Evolutionary conservation across 441 rosid species (phyloP).

Genomic region (Geranium incanum): DNA sequence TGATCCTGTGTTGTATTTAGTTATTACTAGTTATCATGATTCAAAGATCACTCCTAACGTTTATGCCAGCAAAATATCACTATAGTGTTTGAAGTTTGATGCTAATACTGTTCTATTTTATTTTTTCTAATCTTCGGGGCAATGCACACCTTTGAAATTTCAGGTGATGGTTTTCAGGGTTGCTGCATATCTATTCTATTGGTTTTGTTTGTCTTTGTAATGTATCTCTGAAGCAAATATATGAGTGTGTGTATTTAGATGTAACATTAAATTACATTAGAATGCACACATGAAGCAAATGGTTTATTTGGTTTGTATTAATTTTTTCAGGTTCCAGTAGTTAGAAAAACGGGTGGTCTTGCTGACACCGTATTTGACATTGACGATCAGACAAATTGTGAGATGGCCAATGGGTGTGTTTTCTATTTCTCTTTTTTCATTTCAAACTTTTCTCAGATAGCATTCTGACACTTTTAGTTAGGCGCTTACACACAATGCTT

Average conservation of each 20-base stretch:
- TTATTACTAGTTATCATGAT: not conserved
- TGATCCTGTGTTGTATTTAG: not conserved
- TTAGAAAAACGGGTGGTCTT: slow-evolving; percentile 59
- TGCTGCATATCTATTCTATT: not conserved
- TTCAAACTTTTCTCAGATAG: not conserved
- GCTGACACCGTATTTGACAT: slow-evolving; percentile 53
- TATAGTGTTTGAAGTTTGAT: not conserved
- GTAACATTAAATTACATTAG: not conserved
- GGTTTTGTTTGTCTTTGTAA: not conserved
- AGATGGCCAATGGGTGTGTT: slow-evolving; percentile 45
- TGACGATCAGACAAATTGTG: slow-evolving; percentile 33
- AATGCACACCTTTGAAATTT: not conserved
- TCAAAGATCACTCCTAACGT: not conserved
- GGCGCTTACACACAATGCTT: not conserved
- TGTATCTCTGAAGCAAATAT: not conserved
- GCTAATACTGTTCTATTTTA: not conserved
- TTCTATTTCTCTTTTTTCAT: not conserved
- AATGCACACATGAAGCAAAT: not conserved
- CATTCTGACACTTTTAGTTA: not conserved
- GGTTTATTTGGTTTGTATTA: slow-evolving; percentile 8
- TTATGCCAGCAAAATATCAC: not conserved
- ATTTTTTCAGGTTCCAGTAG: slow-evolving; percentile 42
- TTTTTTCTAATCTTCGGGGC: not conserved
- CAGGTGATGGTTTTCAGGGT: not conserved
- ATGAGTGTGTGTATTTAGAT: not conserved